Evolutionary conservation across 129 eudicot genomes (phyloP).

Genomic region (Flaveria brownii): DNA sequence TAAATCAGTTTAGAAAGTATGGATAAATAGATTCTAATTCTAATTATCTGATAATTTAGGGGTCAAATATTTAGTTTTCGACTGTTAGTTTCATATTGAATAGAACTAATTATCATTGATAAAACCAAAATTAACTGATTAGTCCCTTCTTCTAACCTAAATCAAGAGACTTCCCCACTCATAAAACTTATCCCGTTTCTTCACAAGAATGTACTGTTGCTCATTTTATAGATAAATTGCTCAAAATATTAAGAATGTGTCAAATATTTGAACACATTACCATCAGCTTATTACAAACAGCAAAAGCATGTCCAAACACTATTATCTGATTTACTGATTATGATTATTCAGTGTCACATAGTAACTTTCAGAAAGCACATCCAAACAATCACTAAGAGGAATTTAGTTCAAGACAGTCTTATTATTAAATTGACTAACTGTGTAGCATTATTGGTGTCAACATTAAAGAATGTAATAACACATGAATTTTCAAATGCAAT

Average conservation of each 20-base stretch:
- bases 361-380: background rate
- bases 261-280: background rate
- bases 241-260: background rate
- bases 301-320: conserved; percentile 13
- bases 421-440: background rate
- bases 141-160: background rate
- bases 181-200: background rate
- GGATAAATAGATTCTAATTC: background rate
- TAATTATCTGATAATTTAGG: background rate
- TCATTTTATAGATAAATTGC: background rate
- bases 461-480: background rate
- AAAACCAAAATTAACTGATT: background rate
- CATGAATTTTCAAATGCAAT: background rate
- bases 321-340: background rate
- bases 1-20: background rate
- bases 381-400: conserved; percentile 1
- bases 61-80: background rate
- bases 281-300: background rate
- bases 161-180: background rate
- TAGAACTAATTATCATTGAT: background rate
- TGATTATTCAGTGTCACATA: background rate
- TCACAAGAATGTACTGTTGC: background rate
- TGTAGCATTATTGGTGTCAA: background rate
- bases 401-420: background rate
- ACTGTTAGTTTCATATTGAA: background rate